Evolutionary conservation across 2,329 filamentous ascomycete species (phyloP), one percentile per base, ranked within the genome.

Genomic region (Pseudocercospora eumusae): DNA sequence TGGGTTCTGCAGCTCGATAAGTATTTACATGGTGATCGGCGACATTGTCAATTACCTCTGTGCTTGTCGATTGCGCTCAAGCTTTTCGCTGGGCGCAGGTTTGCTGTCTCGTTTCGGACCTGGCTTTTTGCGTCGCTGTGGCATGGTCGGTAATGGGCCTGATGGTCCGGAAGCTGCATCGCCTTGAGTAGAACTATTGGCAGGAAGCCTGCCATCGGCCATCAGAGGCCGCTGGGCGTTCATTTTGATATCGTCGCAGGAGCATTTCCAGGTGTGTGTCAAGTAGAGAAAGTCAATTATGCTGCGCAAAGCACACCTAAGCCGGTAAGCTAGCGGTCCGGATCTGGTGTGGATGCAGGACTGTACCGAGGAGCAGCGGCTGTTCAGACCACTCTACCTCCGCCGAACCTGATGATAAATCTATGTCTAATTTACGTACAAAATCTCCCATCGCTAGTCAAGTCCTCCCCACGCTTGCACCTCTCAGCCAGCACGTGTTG

Each of bases 31-130:
- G n/a, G 10, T 13, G 11, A 31, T 18, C 13, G 1, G 15, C 13
- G 8, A 28, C 3, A 27, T 7, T 13, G 6, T n/a, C 9, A 27
- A 27, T 11, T 45, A 67, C 67, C 67, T 67, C 47, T 69, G 67
- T 18, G 67, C 67, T 36, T 69, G 67, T 55, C 67, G 58, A 57
- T 69, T 69, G 10, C 65, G 52, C 57, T 67, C 65, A 4, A 67
- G 57, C 49, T 69, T 69, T 56, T 69, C 67, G 18, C 59, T 65
- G 9, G 64, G 67, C 3, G 67, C 67, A 50, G 67, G 67, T 55
- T 66, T 69, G 45, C 56, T 56, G 52, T 69, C 67, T 21, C 67
- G 62, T 44, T 69, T 69, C 10, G 67, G 67, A 5, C 67, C 67
- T 4, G 67, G 67, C 42, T 66, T 65, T 60, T 69, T 69, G 42